These are phyloP conservation scores for Fusarium fujikuroi DNA, from an alignment of 2,329 filamentous ascomycete genomes.

Conservation along the genomic window DNA sequence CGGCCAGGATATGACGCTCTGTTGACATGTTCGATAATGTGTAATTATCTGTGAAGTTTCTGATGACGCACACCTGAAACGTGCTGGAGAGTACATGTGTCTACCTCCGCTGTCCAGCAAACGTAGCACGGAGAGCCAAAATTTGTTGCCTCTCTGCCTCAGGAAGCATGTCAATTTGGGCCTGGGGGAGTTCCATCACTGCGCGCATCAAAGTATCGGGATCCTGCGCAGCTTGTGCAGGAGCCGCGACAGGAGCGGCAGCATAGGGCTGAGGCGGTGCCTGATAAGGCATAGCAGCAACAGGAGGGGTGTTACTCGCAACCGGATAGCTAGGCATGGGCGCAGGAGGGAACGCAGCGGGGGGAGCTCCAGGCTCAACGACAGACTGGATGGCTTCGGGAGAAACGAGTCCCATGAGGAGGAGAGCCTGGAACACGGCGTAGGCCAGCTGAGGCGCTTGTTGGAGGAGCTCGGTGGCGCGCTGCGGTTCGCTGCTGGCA, in stretches of 20 bases:
- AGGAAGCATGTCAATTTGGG: slow-evolving; percentile 81
- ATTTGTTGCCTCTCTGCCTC: slow-evolving; percentile 83
- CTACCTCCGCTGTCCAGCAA: slow-evolving; percentile 57
- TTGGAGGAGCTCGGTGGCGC: slow-evolving; percentile 85
- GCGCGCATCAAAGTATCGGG: slow-evolving; percentile 81
- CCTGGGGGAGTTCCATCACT: slow-evolving; percentile 81
- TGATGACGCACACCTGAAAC: neutral
- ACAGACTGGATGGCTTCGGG: slow-evolving; percentile 84
- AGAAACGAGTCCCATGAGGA: slow-evolving; percentile 93
- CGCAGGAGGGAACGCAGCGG: slow-evolving; percentile 51
- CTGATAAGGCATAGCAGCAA: slow-evolving; percentile 57
- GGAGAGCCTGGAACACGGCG: slow-evolving; percentile 92
- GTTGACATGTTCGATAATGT: neutral
- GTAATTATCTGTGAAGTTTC: neutral
- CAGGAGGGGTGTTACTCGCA: slow-evolving; percentile 57
- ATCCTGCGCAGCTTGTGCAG: slow-evolving; percentile 58
- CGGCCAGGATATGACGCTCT: slow-evolving; percentile 7
- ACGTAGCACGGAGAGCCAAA: slow-evolving; percentile 76
- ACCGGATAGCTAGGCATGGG: slow-evolving; percentile 46
- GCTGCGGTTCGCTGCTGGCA: slow-evolving; percentile 81
- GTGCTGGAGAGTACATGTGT: neutral
- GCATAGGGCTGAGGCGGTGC: slow-evolving; percentile 56
- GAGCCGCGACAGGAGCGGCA: slow-evolving; percentile 47
- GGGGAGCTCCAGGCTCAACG: slow-evolving; percentile 69
- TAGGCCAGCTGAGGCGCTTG: slow-evolving; percentile 94